Conservation (phyloP, 2,329 filamentous ascomycete genomes). For the Lasiodiplodia sp. region DNA sequence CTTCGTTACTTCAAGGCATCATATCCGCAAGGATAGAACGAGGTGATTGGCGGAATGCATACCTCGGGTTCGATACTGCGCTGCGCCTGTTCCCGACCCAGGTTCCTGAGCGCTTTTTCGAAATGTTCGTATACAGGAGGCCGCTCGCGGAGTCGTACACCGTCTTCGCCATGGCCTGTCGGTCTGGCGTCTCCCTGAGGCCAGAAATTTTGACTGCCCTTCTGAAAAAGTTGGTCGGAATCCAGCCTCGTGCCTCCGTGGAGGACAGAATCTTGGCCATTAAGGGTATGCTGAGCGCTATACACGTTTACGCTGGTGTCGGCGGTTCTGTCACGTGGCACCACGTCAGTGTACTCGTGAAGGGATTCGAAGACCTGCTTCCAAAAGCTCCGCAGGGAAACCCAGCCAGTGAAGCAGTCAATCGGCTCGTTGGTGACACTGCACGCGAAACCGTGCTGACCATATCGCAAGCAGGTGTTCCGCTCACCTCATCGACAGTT, state of each 20-base stretch:
- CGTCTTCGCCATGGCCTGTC: conserved; percentile 57
- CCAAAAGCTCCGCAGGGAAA: conserved; percentile 25
- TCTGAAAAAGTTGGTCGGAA: conserved; percentile 42
- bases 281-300: conserved; percentile 50
- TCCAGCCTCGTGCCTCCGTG: conserved; percentile 31
- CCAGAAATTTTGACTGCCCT: conserved; percentile 43
- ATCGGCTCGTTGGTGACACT: conserved; percentile 18
- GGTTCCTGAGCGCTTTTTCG: conserved; percentile 52
- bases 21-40: conserved; percentile 54
- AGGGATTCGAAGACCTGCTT: conserved; percentile 39
- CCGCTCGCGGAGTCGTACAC: conserved; percentile 57
- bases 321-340: conserved; percentile 46
- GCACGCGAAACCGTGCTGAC: conserved; percentile 16
- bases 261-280: conserved; percentile 31
- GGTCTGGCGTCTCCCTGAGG: conserved; percentile 49
- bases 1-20: conserved; percentile 57
- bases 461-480: conserved; percentile 37
- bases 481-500: conserved; percentile 35
- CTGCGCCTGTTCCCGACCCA: conserved; percentile 56
- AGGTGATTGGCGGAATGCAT: conserved; percentile 57
- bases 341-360: conserved; percentile 50
- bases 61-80: conserved; percentile 58
- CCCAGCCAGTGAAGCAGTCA: conserved; percentile 29
- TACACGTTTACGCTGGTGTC: conserved; percentile 52
- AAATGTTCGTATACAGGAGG: conserved; percentile 54